These are phyloP conservation scores for Echites panduratus DNA, from an alignment of 257 asterid species.

Conservation along the genomic window DNA sequence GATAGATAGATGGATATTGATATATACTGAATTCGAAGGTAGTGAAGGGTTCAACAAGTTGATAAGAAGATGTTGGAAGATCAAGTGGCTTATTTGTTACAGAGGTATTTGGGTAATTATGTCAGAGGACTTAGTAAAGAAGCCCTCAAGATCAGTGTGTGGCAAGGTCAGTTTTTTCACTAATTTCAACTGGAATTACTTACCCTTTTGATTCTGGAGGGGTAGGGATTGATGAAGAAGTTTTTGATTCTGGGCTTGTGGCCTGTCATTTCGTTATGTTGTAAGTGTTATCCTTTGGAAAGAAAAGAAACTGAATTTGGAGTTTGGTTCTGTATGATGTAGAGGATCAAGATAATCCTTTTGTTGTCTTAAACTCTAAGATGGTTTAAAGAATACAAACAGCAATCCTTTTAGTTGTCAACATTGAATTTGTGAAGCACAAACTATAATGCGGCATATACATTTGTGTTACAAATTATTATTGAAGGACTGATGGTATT, in stretches of 20 bases:
- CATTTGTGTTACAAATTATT: background rate
- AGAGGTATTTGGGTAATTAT: slow-evolving; percentile 91
- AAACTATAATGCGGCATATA: too few relatives aligned
- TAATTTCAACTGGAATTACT: background rate
- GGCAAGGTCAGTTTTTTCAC: slow-evolving; percentile 60
- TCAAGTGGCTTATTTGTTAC: slow-evolving; percentile 87
- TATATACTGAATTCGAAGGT: background rate
- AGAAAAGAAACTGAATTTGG: background rate
- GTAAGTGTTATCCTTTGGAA: background rate
- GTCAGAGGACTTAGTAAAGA: slow-evolving; percentile 92
- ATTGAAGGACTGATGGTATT: background rate
- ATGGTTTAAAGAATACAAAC: background rate
- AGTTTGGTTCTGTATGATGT: background rate
- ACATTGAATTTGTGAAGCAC: background rate
- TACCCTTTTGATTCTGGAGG: background rate
- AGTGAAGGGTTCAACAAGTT: background rate
- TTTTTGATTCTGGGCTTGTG: background rate
- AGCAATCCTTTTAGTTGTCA: background rate
- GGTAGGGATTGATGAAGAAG: background rate
- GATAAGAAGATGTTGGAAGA: slow-evolving; percentile 80
- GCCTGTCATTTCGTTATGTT: background rate
- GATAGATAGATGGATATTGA: background rate
- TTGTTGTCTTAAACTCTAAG: background rate
- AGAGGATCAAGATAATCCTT: background rate
- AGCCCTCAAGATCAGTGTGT: slow-evolving; percentile 96